Percentiles rank a stretch among this genome's conserved stretches.
Conservation (phyloP, 2,329 filamentous ascomycete genomes). For the Aureobasidium sp. region DNA sequence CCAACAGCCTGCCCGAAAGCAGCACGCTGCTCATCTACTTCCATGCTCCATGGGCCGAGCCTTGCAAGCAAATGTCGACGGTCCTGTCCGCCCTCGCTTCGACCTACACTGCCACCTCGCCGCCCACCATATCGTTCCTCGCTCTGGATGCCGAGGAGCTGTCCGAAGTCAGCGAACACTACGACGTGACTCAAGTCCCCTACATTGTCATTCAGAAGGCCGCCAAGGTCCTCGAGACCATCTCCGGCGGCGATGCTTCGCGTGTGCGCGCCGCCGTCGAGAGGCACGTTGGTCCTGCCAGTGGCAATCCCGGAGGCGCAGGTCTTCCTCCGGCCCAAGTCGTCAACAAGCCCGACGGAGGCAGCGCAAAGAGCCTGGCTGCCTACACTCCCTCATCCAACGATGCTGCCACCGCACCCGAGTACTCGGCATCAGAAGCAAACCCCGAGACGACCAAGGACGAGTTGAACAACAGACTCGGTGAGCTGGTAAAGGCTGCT, state of each 20-base stretch:
- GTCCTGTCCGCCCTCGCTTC: constrained; percentile 79
- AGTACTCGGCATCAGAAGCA: constrained; percentile 36
- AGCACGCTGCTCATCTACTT: constrained; percentile 71
- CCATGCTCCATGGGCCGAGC: constrained; percentile 93
- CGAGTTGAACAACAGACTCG: constrained; percentile 73
- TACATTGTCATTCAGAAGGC: constrained; percentile 78
- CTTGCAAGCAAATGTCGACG: constrained; percentile 87
- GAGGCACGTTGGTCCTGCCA: constrained; percentile 56
- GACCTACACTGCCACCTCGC: constrained; percentile 66
- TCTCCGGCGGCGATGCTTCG: constrained; percentile 82
- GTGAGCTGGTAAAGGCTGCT: constrained; percentile 84
- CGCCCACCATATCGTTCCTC: constrained; percentile 70
- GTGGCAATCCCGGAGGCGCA: constrained; percentile 30
- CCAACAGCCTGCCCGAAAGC: constrained; percentile 52
- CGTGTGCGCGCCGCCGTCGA: constrained; percentile 84
- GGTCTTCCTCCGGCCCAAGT: constrained; percentile 37
- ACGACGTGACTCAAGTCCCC: constrained; percentile 91
- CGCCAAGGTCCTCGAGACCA: constrained; percentile 69
- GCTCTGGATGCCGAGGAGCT: constrained; percentile 92
- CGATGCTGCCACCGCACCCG: constrained; percentile 42
- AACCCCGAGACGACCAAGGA: constrained; percentile 57
- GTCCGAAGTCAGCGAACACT: constrained; percentile 81
- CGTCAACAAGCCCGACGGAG: constrained; percentile 37
- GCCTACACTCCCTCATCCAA: constrained; percentile 38
- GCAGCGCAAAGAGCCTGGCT: constrained; percentile 35